Base-by-base conservation (phyloP, 306 rosid genomes). In the Prunus salicina region DNA sequence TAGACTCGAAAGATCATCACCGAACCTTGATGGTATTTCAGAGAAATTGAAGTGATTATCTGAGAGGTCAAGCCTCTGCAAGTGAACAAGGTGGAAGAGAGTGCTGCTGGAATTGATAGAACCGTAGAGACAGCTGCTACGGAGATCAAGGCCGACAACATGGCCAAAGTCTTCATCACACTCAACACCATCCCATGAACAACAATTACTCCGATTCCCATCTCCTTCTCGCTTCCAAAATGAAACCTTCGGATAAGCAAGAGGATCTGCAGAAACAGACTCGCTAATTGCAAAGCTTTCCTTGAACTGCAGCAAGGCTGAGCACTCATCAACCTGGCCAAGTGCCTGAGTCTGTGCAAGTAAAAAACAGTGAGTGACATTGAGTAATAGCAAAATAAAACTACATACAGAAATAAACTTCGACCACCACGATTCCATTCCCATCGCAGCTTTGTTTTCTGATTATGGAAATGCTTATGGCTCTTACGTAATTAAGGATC, bases 41-140 rank as follows among this genome's bases (percentile, higher is more conserved):
- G 87, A 83, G 64, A 0, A 45, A 38, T 30, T 80, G 64, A 83
- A 83, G 65, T 79, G 4, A 38, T 83, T 83, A 50, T 30, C 60
- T 1, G 82, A 45, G 18, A 80, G 82, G 72, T 41, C 63, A 28
- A 84, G 84, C 13, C 12, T 80, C 27, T 72, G 69, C 70, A 84
- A 72, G 8, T 80, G 61, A 76, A 64, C 55, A 4, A 80, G 78
- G 0, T 5, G 13, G 71, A 79, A 72, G 49, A 79, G 73, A 12
- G 13, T 64, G 57, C 68, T 79, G 22, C 1, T 71, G 32, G 82
- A 72, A 25, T 52, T 24, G 57, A 72, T 38, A 27, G 67, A 63
- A n/a, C 82, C 82, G 45, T 24, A 56, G 8, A 79, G 72, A 20
- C 43, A 72, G 2, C 78, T 55, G 47, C 67, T 64, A 12, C 51